Base-by-base conservation (phyloP, 306 rosid genomes). In the Cucurbita moschata region DNA sequence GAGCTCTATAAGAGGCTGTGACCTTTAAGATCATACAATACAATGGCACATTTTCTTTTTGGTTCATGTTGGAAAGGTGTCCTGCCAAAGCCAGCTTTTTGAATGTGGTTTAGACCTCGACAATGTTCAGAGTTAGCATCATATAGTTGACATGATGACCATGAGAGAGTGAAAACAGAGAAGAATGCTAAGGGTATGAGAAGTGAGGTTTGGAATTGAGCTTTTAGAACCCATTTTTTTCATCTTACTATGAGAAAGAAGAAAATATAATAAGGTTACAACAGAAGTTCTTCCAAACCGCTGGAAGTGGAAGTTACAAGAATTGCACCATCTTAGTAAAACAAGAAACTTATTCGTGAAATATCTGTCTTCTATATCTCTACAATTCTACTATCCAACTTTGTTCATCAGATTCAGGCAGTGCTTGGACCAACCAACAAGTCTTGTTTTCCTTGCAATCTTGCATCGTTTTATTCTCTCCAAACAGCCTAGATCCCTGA, bases 91-190 rank as follows among this genome's bases (percentile, higher is more conserved):
- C 74, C 94, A 89, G 82, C 94, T 96, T 64, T 81, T 91, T 26
- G 83, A 89, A 66, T 82, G 91, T 91, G 82, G 97, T 91, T 59
- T 96, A 93, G 78, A 92, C 96, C 1, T 91, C 89, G 18, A 92
- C 97, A 8, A 81, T 83, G 94, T 90, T 92, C 49, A 92, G 94
- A 52, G 85, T 82, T 57, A 51, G 30, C 30, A 26, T 1, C 30
- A 26, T 26, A 26, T 26, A 26, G 30, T 26, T 26, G 30, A 26
- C 30, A 26, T 2, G 30, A 26, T 2, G 30, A 26, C 30, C 30
- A 26, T 26, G 30, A 26, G 30, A 26, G 30, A 26, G 30, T 26
- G 30, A 26, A 26, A 26, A 26, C 30, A 26, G 30, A 26, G 35
- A 30, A 30, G 35, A 30, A 30, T 30, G 35, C 0, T 30, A 30